Evolutionary conservation across 192 early-diverging fungal genomes (phyloP).

Genomic region (Backusella sp.): DNA sequence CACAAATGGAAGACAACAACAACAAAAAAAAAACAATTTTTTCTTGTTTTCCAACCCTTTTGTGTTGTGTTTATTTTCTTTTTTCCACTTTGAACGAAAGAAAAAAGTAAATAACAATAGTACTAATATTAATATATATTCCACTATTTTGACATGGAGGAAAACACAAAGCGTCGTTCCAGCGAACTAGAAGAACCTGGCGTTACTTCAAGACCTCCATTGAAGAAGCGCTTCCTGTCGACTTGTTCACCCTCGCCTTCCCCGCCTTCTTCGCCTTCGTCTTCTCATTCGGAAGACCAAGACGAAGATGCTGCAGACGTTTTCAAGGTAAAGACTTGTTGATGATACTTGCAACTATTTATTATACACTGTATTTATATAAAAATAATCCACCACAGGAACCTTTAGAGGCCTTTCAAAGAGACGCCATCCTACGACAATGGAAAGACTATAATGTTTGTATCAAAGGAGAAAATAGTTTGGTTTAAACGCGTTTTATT

Average conservation of each 20-base stretch:
- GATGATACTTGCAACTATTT: too few species aligned
- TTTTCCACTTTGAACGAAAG: background rate
- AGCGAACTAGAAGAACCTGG: conserved; percentile 18
- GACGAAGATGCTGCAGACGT: conserved; percentile 14
- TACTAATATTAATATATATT: background rate
- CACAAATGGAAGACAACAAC: background rate
- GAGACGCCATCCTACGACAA: conserved; percentile 13
- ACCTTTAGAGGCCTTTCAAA: conserved; percentile 12
- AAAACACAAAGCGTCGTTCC: conserved; percentile 20
- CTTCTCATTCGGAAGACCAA: background rate
- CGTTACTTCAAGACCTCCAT: conserved; percentile 19
- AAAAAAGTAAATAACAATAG: background rate
- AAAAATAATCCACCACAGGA: background rate
- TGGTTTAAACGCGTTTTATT: background rate
- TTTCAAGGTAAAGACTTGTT: conserved; percentile 18
- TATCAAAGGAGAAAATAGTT: background rate
- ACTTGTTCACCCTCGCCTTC: conserved; percentile 12
- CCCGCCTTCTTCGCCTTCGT: conserved; percentile 13
- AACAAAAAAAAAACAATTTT: background rate
- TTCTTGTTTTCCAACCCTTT: background rate
- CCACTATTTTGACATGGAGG: conserved; percentile 20
- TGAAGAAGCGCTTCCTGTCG: conserved; percentile 29
- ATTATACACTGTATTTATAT: background rate
- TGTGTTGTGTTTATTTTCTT: background rate
- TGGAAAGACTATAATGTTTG: conserved; percentile 17